phyloP scores from a whole-genome alignment of 2,329 filamentous ascomycete species.

The Nigrospora osmanthi region DNA sequence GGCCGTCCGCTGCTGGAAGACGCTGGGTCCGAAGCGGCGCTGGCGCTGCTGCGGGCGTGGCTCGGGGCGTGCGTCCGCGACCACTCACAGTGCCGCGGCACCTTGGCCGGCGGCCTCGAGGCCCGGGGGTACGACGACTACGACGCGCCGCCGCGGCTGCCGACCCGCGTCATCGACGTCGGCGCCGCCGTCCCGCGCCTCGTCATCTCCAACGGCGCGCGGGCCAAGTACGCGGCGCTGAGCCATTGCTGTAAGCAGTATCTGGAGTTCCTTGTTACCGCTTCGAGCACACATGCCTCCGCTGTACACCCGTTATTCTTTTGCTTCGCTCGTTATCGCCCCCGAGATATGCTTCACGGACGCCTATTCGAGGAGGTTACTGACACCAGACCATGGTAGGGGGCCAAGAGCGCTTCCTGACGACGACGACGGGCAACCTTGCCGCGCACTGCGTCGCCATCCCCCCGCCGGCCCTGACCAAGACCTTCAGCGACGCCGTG shows the following conservation, averaged over 20 bases:
- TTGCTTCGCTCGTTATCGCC: no score
- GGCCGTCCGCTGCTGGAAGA: not conserved
- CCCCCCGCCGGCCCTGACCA: not conserved
- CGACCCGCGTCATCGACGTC: not conserved
- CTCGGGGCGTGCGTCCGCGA: not conserved
- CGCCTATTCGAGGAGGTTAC: no score
- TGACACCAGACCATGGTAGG: no score
- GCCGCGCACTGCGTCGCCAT: not conserved
- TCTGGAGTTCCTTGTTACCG: no score
- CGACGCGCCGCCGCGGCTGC: not conserved
- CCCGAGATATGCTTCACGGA: no score
- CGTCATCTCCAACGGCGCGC: not conserved
- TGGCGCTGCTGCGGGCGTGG: not conserved
- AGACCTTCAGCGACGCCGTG: conserved; percentile 3
- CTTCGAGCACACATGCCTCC: no score
- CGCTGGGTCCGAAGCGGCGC: not conserved
- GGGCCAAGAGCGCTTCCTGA: not conserved
- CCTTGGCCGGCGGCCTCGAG: not conserved
- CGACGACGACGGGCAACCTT: not conserved
- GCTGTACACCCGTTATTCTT: no score
- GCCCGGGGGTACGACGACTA: not conserved
- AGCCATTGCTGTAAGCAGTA: not conserved
- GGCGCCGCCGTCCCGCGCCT: not conserved
- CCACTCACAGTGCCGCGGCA: not conserved
- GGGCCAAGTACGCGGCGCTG: not conserved